Evolutionary conservation across 2,329 filamentous ascomycete species (phyloP), one percentile per base, ranked within the genome.

Genomic region (Fusarium secorum): DNA sequence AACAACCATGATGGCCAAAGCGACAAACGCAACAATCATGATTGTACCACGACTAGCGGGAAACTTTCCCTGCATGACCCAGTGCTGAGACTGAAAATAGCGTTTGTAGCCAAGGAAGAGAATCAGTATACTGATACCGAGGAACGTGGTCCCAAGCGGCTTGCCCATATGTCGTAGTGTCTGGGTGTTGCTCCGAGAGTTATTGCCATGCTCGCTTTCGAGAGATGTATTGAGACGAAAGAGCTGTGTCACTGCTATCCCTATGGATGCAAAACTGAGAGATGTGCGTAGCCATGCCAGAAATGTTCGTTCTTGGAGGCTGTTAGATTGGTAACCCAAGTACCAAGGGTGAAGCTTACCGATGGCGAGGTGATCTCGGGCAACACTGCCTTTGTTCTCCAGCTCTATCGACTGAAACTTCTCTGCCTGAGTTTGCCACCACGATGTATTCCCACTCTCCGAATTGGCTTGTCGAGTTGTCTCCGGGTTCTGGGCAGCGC

Each of bases 381-480:
- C 93, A 41, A 95, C 93, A 77, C 91, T 93, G 41, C 93, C 93
- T 80, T 94, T 95, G 77, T 96, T 96, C 80, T 96, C 93, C 66
- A 96, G 81, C 83, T 95, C 93, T 55, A 96, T 86, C 9, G 87
- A 88, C 74, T 83, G 85, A 56, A 90, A 85, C 62, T 83, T 80
- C 11, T 78, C 81, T 28, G 85, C 72, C 41, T 88, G 78, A 35
- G 77, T 77, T 73, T 82, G 82, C 85, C 87, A 89, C 86, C 90
- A 89, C 44, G 72, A 68, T 66, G 26, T 75, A 11, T 65, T 64
- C 35, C 75, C 65, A 11, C 72, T 72, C n/a, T 74, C 64, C 32
- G 65, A 70, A 14, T 72, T 76, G 22, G 53, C 33, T 24, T 75
- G 72, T 11, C 60, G 70, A 24, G 44, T 51, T 51, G 71, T 69